These are phyloP conservation scores for Rhypophila decipiens DNA, from an alignment of 495 filamentous ascomycete genomes.

Conservation along the genomic window DNA sequence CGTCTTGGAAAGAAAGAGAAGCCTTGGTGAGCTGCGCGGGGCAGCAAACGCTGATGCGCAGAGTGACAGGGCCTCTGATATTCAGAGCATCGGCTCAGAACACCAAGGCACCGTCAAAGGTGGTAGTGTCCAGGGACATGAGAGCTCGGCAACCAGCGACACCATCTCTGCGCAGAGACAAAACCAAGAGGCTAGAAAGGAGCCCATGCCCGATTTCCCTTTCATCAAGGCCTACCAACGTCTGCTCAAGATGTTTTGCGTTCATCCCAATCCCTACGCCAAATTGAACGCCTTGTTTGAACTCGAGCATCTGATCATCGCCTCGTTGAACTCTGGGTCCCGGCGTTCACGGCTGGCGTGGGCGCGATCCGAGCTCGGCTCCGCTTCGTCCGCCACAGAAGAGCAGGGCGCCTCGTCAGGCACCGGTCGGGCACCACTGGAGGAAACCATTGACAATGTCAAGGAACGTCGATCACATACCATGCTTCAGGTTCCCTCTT, in stretches of 20 bases:
- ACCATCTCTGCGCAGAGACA: constrained; percentile 28
- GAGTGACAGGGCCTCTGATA: constrained; percentile 23
- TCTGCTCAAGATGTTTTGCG: constrained; percentile 79
- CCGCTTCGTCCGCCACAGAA: constrained; percentile 25
- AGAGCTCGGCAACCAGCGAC: constrained; percentile 36
- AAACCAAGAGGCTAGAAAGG: constrained; percentile 29
- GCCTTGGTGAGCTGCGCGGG: constrained; percentile 43
- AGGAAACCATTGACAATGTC: constrained; percentile 61
- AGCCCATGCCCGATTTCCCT: constrained; percentile 53
- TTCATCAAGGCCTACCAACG: constrained; percentile 71
- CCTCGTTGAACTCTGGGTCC: constrained; percentile 55
- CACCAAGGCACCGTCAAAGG: constrained; percentile 15
- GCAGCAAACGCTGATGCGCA: constrained; percentile 28
- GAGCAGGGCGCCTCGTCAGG: constrained; percentile 15
- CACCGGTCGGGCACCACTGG: constrained; percentile 36
- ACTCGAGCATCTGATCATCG: constrained; percentile 72
- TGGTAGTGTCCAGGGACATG: constrained; percentile 30
- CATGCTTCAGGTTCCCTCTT: constrained; percentile 28
- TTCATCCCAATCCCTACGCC: constrained; percentile 78
- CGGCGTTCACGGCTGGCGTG: constrained; percentile 25
- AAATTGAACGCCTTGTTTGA: constrained; percentile 83
- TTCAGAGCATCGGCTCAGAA: constrained; percentile 22
- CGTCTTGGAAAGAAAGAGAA: constrained; percentile 54
- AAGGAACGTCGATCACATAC: constrained; percentile 62
- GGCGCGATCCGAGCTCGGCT: constrained; percentile 30